A percentile compares a stretch with the other conserved stretches of the same genome.
Evolutionary conservation across 2,329 filamentous ascomycete species (phyloP).

Genomic region (Aspergillus aculeatus): DNA sequence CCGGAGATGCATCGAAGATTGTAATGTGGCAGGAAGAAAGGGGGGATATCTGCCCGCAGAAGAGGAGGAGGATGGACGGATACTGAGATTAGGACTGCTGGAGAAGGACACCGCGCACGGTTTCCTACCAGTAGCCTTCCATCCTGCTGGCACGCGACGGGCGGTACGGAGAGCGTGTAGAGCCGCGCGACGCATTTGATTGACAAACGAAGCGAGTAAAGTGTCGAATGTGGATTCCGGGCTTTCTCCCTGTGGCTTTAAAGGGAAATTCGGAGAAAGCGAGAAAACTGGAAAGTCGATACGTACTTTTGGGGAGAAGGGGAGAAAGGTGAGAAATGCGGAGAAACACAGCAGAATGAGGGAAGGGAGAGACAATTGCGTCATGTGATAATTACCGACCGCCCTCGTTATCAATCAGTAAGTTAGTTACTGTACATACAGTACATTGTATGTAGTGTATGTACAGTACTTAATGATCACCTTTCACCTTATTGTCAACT

Average conservation of each 20-base stretch:
- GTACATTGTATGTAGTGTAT: no score
- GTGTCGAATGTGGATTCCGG: conserved; percentile 11
- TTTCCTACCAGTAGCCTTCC: conserved; percentile 42
- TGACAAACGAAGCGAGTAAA: conserved; percentile 10
- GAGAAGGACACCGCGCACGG: conserved; percentile 37
- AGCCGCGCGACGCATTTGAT: conserved; percentile 50
- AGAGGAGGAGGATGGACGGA: conserved; percentile 35
- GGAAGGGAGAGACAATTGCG: neutral
- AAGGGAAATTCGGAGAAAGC: conserved; percentile 5
- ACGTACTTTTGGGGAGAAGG: no score
- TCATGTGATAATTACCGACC: conserved; percentile 5
- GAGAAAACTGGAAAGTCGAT: neutral
- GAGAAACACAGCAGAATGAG: neutral
- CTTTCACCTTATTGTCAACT: neutral
- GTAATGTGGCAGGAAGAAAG: conserved; percentile 36
- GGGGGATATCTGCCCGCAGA: conserved; percentile 36
- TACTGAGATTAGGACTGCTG: conserved; percentile 37
- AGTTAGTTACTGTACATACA: no score
- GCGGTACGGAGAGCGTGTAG: conserved; percentile 49
- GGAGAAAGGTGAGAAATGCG: neutral
- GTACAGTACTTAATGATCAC: no score
- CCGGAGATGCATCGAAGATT: conserved; percentile 51
- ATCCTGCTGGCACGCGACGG: conserved; percentile 43
- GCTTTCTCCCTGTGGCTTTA: conserved; percentile 4
- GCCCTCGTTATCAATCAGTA: neutral